phyloP scores from a whole-genome alignment of 345 rosid genomes.

The Rhodomyrtus tomentosa region DNA sequence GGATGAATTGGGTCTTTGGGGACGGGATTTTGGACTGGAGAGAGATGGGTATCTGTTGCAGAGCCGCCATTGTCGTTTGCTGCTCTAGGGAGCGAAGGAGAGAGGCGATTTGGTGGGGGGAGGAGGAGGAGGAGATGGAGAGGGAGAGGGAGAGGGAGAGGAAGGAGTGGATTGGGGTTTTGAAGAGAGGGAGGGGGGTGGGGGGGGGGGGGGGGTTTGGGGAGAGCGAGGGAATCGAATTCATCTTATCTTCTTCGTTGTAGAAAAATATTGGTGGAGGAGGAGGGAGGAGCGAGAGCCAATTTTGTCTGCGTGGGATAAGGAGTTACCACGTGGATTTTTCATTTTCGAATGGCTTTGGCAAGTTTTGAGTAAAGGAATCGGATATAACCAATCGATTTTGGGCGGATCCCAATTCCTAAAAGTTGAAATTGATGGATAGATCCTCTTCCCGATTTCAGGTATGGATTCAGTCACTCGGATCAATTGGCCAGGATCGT shows the following conservation, averaged over 20 bases:
- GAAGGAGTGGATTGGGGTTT: neutral
- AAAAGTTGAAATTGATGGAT: too few relatives aligned
- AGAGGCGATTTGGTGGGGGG: neutral
- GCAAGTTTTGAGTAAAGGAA: too few relatives aligned
- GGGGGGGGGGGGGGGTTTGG: neutral
- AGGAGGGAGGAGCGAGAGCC: neutral
- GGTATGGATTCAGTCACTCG: too few relatives aligned
- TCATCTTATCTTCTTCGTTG: neutral
- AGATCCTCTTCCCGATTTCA: too few relatives aligned
- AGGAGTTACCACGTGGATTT: neutral
- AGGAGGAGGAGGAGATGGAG: neutral
- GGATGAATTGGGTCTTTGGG: constrained; percentile 20
- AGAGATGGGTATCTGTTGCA: constrained; percentile 37
- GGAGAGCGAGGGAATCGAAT: neutral
- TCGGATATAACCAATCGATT: too few relatives aligned
- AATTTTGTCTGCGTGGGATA: neutral
- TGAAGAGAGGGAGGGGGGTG: neutral
- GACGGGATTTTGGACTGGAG: constrained; percentile 45
- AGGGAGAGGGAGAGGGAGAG: neutral
- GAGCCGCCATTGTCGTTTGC: constrained; percentile 44
- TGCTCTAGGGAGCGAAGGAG: neutral
- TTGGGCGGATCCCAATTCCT: too few relatives aligned
- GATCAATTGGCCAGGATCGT: too few relatives aligned
- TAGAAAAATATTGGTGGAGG: neutral
- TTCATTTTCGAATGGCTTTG: neutral